Evolutionary conservation across 352 stramenopile genomes (phyloP).

Genomic region (Peronospora belbahrii): DNA sequence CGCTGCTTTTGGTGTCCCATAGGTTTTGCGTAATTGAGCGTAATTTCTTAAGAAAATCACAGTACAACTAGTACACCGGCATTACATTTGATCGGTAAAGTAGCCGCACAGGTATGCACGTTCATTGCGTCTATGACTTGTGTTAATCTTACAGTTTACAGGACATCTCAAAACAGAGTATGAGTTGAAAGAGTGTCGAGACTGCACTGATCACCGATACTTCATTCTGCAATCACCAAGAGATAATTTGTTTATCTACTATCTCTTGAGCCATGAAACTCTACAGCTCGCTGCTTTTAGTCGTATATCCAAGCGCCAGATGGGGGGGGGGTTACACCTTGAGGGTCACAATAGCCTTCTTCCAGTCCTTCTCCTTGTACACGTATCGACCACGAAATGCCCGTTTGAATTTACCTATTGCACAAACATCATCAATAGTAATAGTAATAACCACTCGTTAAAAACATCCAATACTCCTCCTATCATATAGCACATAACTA

Average conservation of each 20-base stretch:
- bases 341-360: constrained; percentile 88
- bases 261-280: too few species aligned
- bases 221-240: constrained; percentile 9
- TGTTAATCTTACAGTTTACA: not conserved
- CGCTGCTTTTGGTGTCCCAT: constrained; percentile 23
- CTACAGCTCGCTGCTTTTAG: too few species aligned
- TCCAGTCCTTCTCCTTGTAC: constrained; percentile 91
- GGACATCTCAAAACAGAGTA: not conserved
- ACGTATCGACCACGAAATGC: constrained; percentile 77
- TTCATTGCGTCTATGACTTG: constrained; percentile 12
- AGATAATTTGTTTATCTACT: constrained; percentile 12
- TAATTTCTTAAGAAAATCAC: constrained; percentile 43
- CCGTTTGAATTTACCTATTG: constrained; percentile 86
- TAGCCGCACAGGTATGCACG: constrained; percentile 11
- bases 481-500: too few species aligned
- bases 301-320: too few species aligned
- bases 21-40: constrained; percentile 37
- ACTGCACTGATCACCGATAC: constrained; percentile 1
- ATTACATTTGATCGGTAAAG: constrained; percentile 25
- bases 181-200: too few species aligned
- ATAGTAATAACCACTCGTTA: constrained; percentile 4
- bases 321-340: constrained; percentile 72
- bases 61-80: constrained; percentile 61
- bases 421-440: too few species aligned
- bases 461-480: too few species aligned